These are phyloP conservation scores for Chalaropsis thielavioides DNA, from an alignment of 2,329 filamentous ascomycete genomes.

Conservation along the genomic window DNA sequence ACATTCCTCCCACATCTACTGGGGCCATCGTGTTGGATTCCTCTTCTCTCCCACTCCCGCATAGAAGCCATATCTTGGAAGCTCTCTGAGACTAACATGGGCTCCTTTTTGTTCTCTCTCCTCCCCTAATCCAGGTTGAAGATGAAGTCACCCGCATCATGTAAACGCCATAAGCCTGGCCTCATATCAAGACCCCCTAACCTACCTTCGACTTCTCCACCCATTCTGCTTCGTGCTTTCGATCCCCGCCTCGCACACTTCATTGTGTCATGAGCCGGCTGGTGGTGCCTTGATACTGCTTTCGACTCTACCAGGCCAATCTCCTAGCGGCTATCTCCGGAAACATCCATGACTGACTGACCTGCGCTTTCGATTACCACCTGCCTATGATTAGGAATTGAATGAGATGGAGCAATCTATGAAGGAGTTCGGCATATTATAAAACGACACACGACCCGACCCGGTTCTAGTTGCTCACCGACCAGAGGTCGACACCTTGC, in stretches of 20 bases:
- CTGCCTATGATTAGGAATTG: conserved; percentile 15
- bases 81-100: conserved; percentile 17
- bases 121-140: conserved; percentile 48
- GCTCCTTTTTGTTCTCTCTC: neutral
- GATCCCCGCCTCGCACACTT: neutral
- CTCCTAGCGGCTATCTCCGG: neutral
- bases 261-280: neutral
- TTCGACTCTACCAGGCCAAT: neutral
- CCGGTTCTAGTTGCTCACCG: neutral
- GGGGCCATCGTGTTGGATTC: too few species aligned
- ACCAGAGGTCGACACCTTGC: neutral
- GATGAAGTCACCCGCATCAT: conserved; percentile 85
- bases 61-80: conserved; percentile 8
- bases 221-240: neutral
- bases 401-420: conserved; percentile 27
- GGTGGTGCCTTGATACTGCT: neutral
- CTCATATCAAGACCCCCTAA: conserved; percentile 6
- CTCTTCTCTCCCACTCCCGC: neutral
- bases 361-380: conserved; percentile 5
- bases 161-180: conserved; percentile 34
- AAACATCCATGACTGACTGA: neutral
- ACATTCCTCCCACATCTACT: too few species aligned
- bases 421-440: conserved; percentile 30
- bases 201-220: neutral
- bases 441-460: conserved; percentile 18